Base-by-base conservation (phyloP, 306 rosid genomes). In the Betula pendula region DNA sequence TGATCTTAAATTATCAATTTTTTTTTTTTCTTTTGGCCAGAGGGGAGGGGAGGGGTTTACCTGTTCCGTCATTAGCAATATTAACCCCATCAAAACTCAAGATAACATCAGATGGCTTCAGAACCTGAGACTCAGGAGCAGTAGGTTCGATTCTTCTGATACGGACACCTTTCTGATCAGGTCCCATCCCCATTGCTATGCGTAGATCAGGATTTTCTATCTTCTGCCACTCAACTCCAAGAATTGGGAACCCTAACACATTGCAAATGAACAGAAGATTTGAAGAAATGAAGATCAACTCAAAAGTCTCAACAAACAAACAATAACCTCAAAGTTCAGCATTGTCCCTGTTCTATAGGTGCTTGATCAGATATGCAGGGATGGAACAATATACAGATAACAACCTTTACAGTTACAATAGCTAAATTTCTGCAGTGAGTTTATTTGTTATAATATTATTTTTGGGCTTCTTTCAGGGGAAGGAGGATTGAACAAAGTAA, bases 51-150 rank as follows among this genome's bases (percentile, higher is more conserved):
- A 45, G 27, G 59, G 33, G n/a, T 72, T 65, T 77, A 89, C 99
- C 98, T 67, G 99, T 96, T 87, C 99, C 99, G 73, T 96, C 99
- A 80, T 96, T 92, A 72, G 99, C 98, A 88, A 96, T 91, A 82
- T 89, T 83, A 79, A 93, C 80, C 79, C 93, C 91, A 80, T 96
- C 98, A 82, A 96, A 96, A 84, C 95, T 89, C 78, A 96, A 97
- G 80, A 96, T 89, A 68, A 96, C 88, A 90, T 96, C 99, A 51
- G 94, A 90, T 69, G 99, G 96, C 87, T 91, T 88, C 90, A 96
- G 82, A 77, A 96, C 89, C 68, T 81, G 85, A 58, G 87, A 86
- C 80, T 91, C 99, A 51, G 93, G 89, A 67, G 98, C 86, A 8
- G 98, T 96, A 58, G 98, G 98, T 76, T 96, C 99, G 74, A 96